A percentile compares a stretch with the other conserved stretches of the same genome.
phyloP scores from a whole-genome alignment of 164 flowering plant genomes.

The Berberis thunbergii region DNA sequence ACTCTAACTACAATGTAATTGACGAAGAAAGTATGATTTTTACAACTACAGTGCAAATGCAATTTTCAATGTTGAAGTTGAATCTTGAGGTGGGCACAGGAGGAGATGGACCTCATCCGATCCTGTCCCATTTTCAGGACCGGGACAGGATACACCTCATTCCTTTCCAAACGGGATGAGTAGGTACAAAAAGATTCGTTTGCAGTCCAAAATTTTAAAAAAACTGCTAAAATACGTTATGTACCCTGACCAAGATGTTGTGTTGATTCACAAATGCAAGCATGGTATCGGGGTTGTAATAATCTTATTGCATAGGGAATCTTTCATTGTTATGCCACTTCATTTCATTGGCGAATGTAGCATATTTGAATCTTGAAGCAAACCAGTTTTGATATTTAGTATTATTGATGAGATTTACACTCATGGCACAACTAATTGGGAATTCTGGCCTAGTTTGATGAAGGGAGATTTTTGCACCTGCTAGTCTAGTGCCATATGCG shows the following conservation, averaged over 20 bases:
- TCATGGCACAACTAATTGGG: conserved; percentile 52
- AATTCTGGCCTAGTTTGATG: conserved; percentile 17
- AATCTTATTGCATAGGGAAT: not conserved
- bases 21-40: too few relatives aligned
- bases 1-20: too few relatives aligned
- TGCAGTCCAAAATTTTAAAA: too few relatives aligned
- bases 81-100: too few relatives aligned
- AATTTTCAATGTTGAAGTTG: too few relatives aligned
- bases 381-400: not conserved
- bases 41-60: too few relatives aligned
- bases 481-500: conserved; percentile 21
- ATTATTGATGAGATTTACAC: not conserved
- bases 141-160: too few relatives aligned
- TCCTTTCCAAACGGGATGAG: too few relatives aligned
- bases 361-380: not conserved
- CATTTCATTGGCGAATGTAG: not conserved
- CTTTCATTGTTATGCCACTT: not conserved
- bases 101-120: too few relatives aligned
- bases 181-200: too few relatives aligned
- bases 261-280: not conserved
- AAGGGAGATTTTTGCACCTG: conserved; percentile 28
- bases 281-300: not conserved
- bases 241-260: not conserved
- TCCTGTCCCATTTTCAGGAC: too few relatives aligned
- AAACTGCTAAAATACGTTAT: not conserved